phyloP scores from a whole-genome alignment of 1,139 yeast species.

The Debaryomyces coudertii region DNA sequence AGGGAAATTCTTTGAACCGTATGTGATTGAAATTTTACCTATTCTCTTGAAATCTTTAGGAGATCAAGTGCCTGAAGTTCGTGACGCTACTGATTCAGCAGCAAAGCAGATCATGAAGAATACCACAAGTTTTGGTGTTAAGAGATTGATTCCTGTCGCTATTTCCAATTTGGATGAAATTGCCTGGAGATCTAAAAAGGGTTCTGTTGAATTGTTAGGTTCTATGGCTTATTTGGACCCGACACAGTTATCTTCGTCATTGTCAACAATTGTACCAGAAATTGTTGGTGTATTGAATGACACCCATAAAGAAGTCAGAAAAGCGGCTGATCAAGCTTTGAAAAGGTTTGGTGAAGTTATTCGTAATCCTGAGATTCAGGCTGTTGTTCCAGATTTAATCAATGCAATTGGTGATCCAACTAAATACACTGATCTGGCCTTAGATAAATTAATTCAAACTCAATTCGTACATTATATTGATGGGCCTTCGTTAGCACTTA shows the following conservation, averaged over 20 bases:
- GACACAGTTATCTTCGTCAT: conserved; percentile 83
- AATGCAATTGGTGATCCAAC: conserved; percentile 97
- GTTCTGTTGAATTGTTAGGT: conserved; percentile 93
- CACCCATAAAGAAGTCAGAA: conserved; percentile 94
- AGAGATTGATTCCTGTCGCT: conserved; percentile 88
- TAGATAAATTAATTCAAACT: conserved; percentile 83
- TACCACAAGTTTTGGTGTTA: conserved; percentile 91
- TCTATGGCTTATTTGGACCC: conserved; percentile 98
- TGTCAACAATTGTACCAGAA: conserved; percentile 91
- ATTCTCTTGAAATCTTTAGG: conserved; percentile 80
- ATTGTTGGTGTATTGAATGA: conserved; percentile 94
- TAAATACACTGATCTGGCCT: conserved; percentile 80
- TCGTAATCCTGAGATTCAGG: conserved; percentile 94
- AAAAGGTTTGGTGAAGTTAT: conserved; percentile 96
- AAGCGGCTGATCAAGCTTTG: conserved; percentile 88
- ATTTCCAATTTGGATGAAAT: conserved; percentile 83
- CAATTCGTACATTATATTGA: conserved; percentile 97
- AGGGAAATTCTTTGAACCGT: conserved; percentile 86
- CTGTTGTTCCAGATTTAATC: conserved; percentile 82
- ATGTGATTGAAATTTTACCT: conserved; percentile 86
- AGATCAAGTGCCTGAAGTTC: conserved; percentile 80
- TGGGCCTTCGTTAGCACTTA: conserved; percentile 94
- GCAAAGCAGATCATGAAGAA: conserved; percentile 87
- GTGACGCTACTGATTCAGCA: conserved; percentile 86
- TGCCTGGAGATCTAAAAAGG: conserved; percentile 96